Base-by-base conservation (phyloP, 2,329 filamentous ascomycete species). In the Penicillium sp. region DNA sequence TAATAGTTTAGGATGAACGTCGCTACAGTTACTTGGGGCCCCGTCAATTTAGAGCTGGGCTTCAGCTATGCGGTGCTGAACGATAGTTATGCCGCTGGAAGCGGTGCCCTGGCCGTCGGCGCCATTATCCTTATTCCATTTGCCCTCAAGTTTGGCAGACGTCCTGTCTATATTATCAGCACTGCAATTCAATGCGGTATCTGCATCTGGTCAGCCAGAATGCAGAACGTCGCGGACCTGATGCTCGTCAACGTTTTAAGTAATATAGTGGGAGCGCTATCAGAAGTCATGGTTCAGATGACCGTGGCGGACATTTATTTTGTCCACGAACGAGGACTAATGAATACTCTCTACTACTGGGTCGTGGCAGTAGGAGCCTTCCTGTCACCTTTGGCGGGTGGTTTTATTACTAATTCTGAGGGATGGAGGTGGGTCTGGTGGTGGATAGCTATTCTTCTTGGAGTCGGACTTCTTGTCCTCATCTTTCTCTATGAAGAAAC, bases 361-460 rank as follows among this genome's bases (percentile, higher is more conserved):
- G 30, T 54, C n/a, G 46, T 45, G 45, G 49, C 51, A 6, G 48
- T 68, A 42, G 63, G 67, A n/a, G 62, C 66, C 2, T 73, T 67
- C 6, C 61, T 80, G 1, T 70, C 67, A 0, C 69, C 74, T 0
- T 63, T 75, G 14, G 56, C 55, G 1, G 62, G 60, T 2, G 68
- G 67, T 3, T 69, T 58, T 36, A 59, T 76, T 14, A 70, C 71
- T 0, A 58, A 63, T 0, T 61, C 63, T 1, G 70, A 76, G 56
- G 77, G 76, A 0, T 82, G 79, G 79, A 66, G 77, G 13, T 81
- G 76, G 76, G 68, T 74, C 1, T 80, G 71, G 70, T 79, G 76
- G 76, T 79, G 69, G 69, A 71, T 63, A 39, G 65, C 65, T 20
- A 75, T 77, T 44, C 62, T 78, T 30, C 64, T 77, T 25, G 69